A percentile compares a stretch with the other conserved stretches of the same genome.
Evolutionary conservation across 331 rosid genomes (phyloP).

Genomic region (Cydonia oblonga): DNA sequence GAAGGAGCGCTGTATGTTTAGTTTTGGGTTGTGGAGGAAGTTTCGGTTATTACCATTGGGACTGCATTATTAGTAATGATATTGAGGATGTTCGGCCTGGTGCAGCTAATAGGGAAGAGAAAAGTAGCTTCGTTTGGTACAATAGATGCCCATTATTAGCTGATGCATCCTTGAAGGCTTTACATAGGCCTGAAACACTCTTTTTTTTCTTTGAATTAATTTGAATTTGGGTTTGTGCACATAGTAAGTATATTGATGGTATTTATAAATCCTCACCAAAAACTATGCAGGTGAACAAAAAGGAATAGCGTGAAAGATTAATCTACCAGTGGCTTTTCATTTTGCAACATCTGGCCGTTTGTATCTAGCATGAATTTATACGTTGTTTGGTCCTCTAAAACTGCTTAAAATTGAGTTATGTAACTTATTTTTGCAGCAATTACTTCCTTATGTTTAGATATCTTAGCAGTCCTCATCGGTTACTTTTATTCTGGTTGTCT

Average conservation of each 20-base stretch:
- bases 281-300: background rate
- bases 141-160: background rate
- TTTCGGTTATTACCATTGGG: constrained; percentile 1
- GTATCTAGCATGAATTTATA: background rate
- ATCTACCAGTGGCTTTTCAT: constrained; percentile 2
- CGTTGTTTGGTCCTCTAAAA: background rate
- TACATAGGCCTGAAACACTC: constrained; percentile 1
- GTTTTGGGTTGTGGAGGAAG: background rate
- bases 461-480: background rate
- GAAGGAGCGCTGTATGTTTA: background rate
- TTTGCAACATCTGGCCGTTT: background rate
- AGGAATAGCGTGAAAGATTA: background rate
- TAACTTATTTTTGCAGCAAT: constrained; percentile 5
- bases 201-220: constrained; percentile 4
- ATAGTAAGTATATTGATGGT: background rate
- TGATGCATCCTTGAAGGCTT: constrained; percentile 14
- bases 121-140: background rate
- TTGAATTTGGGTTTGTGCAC: constrained; percentile 3
- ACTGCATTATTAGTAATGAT: constrained; percentile 6
- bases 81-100: constrained; percentile 9
- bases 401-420: background rate
- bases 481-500: constrained; percentile 12
- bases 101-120: constrained; percentile 12
- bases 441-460: constrained; percentile 4
- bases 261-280: constrained; percentile 5